A percentile compares a stretch with the other conserved stretches of the same genome.
Evolutionary conservation across 2,329 filamentous ascomycete genomes (phyloP).

Genomic region (Myriangium duriaei): DNA sequence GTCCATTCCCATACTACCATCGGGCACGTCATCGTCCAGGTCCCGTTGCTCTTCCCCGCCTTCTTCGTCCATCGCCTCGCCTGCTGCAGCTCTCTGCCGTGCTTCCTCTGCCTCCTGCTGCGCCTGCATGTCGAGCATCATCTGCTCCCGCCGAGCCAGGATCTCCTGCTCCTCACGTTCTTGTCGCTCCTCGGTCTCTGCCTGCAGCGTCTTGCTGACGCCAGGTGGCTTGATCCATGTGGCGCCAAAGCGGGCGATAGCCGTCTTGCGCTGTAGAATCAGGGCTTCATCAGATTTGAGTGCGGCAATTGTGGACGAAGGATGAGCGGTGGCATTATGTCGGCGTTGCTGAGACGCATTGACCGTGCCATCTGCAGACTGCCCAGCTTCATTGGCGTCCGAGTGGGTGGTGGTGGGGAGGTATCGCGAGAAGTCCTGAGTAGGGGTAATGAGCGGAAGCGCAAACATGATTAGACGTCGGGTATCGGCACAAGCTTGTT

Average conservation of each 20-base stretch:
- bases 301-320: slow-evolving; percentile 51
- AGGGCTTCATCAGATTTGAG: slow-evolving; percentile 66
- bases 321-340: slow-evolving; percentile 21
- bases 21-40: slow-evolving; percentile 59
- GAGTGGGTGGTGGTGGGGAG: slow-evolving; percentile 9
- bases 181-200: slow-evolving; percentile 75
- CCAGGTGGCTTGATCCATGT: slow-evolving; percentile 86
- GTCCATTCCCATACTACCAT: slow-evolving; percentile 21
- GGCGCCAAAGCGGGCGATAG: slow-evolving; percentile 77
- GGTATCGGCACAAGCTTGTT: too few relatives aligned
- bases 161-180: slow-evolving; percentile 80
- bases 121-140: slow-evolving; percentile 59
- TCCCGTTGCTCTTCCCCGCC: slow-evolving; percentile 42
- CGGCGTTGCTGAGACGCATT: slow-evolving; percentile 13
- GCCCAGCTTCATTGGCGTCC: slow-evolving; percentile 2
- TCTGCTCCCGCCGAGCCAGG: slow-evolving; percentile 55
- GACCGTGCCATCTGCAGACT: neutral
- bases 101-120: slow-evolving; percentile 47
- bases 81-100: slow-evolving; percentile 21
- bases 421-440: slow-evolving; percentile 11
- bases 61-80: slow-evolving; percentile 28
- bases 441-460: neutral
- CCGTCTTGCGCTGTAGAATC: slow-evolving; percentile 62
- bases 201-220: slow-evolving; percentile 76
- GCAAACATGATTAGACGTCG: neutral